Base-by-base conservation (phyloP, 371 early-diverging fungal genomes). In the Funneliformis caledonium region DNA sequence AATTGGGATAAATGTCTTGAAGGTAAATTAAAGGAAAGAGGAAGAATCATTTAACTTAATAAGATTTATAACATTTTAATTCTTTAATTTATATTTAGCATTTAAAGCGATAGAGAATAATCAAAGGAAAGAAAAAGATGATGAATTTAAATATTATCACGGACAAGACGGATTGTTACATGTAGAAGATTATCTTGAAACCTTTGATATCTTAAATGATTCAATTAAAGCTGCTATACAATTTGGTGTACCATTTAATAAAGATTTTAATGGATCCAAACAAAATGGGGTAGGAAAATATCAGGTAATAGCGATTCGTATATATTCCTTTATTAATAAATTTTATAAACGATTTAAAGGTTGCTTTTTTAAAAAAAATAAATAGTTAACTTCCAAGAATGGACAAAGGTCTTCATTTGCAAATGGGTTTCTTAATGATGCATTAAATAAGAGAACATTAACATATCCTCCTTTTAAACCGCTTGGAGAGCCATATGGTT, bases 271-370 rank as follows among this genome's bases (percentile, higher is more conserved):
- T 43, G 68, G 68, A 10, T 16, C 16, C 7, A 67, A 42, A 67
- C 68, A 67, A 16, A 67, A 67, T 67, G 68, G 68, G 11, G 68
- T 67, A 31, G 68, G 14, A 67, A 67, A 7, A 14, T 67, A 11
- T 14, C 19, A 67, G 68, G 68, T 67, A 10, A 10, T 37, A 33
- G 37, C 4, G 19, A 4, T 56, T 14, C 19, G 56, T 56, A 11
- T 56, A 56, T 56, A 56, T 1, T 11, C 56, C 2, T 14, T 56
- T 56, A 56, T 56, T 56, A 14, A 56, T 56, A 14, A 56, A 37
- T 37, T 37, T 56, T 14, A 56, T 14, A 56, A 14, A 4, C 19
- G 4, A 56, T 4, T 11, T 19, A 56, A 56, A 14, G 26, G 2
- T 37, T 2, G 2, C 2, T 37, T 37, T 37, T 37, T 37, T 37